These are phyloP conservation scores for Avena sativa DNA, from an alignment of 176 grass and related monocot genomes.

Conservation along the genomic window DNA sequence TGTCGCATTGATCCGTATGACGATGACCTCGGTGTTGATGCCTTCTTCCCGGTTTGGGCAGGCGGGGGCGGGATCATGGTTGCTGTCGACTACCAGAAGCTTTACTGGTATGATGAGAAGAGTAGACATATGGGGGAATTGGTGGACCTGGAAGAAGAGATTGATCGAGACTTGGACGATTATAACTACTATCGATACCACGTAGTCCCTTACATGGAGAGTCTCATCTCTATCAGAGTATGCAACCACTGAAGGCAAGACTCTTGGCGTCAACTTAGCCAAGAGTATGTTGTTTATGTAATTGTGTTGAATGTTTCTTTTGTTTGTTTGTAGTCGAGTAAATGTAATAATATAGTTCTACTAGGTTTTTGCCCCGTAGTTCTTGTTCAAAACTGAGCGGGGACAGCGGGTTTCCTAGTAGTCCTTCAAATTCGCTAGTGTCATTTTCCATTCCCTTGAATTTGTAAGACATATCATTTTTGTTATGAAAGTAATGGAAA, in stretches of 20 bases:
- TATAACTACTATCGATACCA: background rate
- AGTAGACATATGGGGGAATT: background rate
- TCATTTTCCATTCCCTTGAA: background rate
- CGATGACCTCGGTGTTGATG: background rate
- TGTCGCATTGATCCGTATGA: background rate
- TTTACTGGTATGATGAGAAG: background rate
- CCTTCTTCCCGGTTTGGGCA: background rate
- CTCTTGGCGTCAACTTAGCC: too few species aligned
- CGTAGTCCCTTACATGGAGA: slow-evolving; percentile 23
- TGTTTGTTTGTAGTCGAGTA: background rate
- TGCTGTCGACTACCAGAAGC: background rate
- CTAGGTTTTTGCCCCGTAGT: slow-evolving; percentile 7
- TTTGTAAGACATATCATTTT: background rate
- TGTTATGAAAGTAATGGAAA: background rate
- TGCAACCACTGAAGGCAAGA: background rate
- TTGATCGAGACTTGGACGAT: background rate
- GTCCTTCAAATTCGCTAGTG: background rate
- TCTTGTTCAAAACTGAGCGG: background rate
- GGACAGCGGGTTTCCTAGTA: slow-evolving; percentile 7
- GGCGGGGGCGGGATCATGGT: background rate
- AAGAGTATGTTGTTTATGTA: background rate
- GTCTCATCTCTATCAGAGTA: background rate
- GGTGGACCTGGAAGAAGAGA: slow-evolving; percentile 15
- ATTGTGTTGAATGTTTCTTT: background rate
- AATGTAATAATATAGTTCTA: background rate